Base-by-base conservation (phyloP, 1,139 yeast genomes). In the Tardiomyces depauwii region DNA sequence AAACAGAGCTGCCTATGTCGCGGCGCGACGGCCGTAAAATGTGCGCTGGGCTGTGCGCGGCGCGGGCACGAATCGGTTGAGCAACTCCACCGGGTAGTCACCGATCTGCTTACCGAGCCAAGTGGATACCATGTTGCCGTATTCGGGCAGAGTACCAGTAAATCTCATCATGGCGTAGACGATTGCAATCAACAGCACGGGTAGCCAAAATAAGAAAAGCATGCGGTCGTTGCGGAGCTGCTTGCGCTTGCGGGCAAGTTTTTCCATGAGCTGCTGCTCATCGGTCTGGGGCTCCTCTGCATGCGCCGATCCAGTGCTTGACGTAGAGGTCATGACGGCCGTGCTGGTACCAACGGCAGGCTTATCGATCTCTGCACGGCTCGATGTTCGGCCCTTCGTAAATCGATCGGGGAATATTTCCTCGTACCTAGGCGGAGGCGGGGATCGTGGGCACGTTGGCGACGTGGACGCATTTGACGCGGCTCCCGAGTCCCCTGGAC, bases 121-220 rank as follows among this genome's bases (percentile, higher is more conserved):
- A 5, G 36, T 30, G 5, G 36, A 30, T 5, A 30, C 36, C 36
- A 30, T 30, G 36, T 30, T 30, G n/a, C 36, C 36, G 36, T 30
- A 30, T 11, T 30, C 36, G 16, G 36, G 36, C 4, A 30, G 36
- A 14, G 36, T 14, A 30, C 36, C 36, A 10, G 36, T 30, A 11
- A 30, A 30, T 30, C 36, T 12, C 36, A 30, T 30, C 36, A 30
- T 30, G 11, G 36, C 39, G 27, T 41, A 43, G 16, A 46, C 43
- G 18, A 48, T 12, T 9, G 60, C 51, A 12, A 60, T 50, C 10
- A 60, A 45, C 41, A 60, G 47, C 18, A 61, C 55, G 7, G 66
- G 66, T 18, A 61, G 45, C 97, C 97, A 88, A 73, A 88, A 88
- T 60, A 87, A 84, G 49, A 87, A 68, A 55, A 88, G 70, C 87